Evolutionary conservation across 768 basidiomycete genomes (phyloP), one percentile per base, ranked within the genome.

Genomic region (Termitomyces heimii): DNA sequence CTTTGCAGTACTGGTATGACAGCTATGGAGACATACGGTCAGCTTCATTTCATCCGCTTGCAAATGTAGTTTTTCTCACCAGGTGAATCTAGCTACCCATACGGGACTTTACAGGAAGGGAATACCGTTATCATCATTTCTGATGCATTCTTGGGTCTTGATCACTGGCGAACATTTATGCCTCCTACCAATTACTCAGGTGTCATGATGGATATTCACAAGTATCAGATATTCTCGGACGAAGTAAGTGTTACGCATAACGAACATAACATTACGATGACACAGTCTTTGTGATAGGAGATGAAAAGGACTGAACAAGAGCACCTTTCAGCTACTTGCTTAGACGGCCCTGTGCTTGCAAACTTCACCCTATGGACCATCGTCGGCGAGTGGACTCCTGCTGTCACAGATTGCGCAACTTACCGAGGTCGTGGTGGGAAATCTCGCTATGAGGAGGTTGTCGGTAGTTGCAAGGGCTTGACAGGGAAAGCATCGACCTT

Each of bases 331-430:
- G 65, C 76, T 2, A 86, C 85, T 3, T 93, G 91, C 64, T 60
- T 60, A 49, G 66, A 72, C 35, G 75, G 71, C 14, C 69, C 73
- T 10, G 64, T 71, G 0, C 75, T 92, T 4, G 65, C 77, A 0
- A 61, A 65, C 16, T 85, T 83, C 62, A 77, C 81, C 35, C 78
- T 94, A 29, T 93, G 90, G 92, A 78, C 83, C 18, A 76, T 94
- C 46, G 91, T 94, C 20, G 93, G 94, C 40, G 94, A 97, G 74
- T 97, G 90, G 85, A 85, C 88, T 1, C 81, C 89, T 3, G 88
- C 88, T 2, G 71, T 78, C 52, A 92, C 82, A 5, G 92, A 92
- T 65, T 91, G 89, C 61, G 85, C 86, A 14, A 85, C 80, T 63
- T 89, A 89, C 68, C 75, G 94, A 62, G 93, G 94, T 3, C 83